Conservation (phyloP, 192 early-diverging fungal species). For the Dimargaris verticillata region DNA sequence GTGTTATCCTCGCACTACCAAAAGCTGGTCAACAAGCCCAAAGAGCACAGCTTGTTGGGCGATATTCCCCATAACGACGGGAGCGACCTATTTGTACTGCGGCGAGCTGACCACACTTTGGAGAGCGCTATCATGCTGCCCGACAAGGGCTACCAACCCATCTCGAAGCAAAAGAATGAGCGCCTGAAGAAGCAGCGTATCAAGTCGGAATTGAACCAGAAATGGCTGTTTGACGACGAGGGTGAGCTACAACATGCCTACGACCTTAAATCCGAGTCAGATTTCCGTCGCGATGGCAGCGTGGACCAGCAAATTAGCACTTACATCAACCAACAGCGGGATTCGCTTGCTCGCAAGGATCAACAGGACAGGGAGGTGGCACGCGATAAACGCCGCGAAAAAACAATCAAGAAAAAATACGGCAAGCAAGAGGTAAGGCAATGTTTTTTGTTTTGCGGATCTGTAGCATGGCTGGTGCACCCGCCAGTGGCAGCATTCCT, state of each 20-base stretch:
- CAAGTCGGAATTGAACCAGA: slow-evolving; percentile 53
- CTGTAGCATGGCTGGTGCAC: no score
- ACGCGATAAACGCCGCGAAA: slow-evolving; percentile 48
- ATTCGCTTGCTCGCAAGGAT: slow-evolving; percentile 61
- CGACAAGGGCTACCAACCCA: slow-evolving; percentile 15
- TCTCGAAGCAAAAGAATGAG: slow-evolving; percentile 26
- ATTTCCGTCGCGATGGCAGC: slow-evolving; percentile 61
- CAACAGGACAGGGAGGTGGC: slow-evolving; percentile 52
- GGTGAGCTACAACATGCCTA: slow-evolving; percentile 61
- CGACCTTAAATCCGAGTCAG: slow-evolving; percentile 61
- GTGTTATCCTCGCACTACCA: slow-evolving; percentile 84
- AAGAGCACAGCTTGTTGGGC: slow-evolving; percentile 10
- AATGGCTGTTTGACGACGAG: slow-evolving; percentile 86
- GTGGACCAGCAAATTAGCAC: slow-evolving; percentile 41
- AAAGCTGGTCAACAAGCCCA: slow-evolving; percentile 29
- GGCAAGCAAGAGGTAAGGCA: no score
- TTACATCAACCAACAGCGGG: slow-evolving; percentile 51
- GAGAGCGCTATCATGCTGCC: slow-evolving; percentile 27
- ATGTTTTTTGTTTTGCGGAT: no score
- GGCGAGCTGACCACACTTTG: slow-evolving; percentile 62
- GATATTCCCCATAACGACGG: slow-evolving; percentile 26
- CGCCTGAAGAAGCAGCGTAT: slow-evolving; percentile 48
- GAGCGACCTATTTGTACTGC: slow-evolving; percentile 71
- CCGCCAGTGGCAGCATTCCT: no score
- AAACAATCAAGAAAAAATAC: slow-evolving; percentile 46